Evolutionary conservation across 1,139 yeast genomes (phyloP), one percentile per base, ranked within the genome.

Genomic region (Candida tetrigidarum): DNA sequence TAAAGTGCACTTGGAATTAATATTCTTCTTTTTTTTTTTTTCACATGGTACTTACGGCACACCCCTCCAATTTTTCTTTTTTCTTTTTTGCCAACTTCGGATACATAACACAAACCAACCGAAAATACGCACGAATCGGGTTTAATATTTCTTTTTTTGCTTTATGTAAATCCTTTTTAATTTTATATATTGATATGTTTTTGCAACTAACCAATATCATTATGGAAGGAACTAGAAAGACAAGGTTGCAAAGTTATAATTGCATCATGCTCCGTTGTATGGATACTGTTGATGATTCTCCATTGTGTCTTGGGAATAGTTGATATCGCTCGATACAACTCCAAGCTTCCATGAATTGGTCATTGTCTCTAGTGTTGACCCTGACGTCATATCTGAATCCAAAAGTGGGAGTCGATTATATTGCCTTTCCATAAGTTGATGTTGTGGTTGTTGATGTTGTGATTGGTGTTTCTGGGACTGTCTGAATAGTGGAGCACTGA

Each of bases 311-410:
- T 32, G 36, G 14, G 36, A 32, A 39, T 28, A 29, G 15, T 44
- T 37, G 8, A 37, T 20, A 25, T 34, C 36, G 14, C 34, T 35
- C 9, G 47, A 38, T 10, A 45, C 33, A 11, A 41, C 25, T 6
- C 45, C 47, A 11, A 41, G 29, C 36, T 45, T 45, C 47, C 47
- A 45, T 5, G 47, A 41, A 26, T 39, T 27, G 5, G 39, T 19
- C 14, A 42, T 18, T 9, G 46, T 15, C 34, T 27, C 41, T 10
- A 32, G 26, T 19, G 36, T 32, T 11, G 36, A 19, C 6, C 36
- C 36, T 5, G 36, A 32, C 9, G 36, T 32, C 23, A 32, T n/a
- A 8, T 19, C 36, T 3, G 36, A 32, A 6, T 32, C 26, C 23
- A 32, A 25, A 9, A 15, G 26, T 16, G 10, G 36, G 12, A 32